A percentile compares a stretch with the other conserved stretches of the same genome.
Evolutionary conservation across 495 filamentous ascomycete genomes (phyloP).

Genomic region (Talaromyces thailandensis): DNA sequence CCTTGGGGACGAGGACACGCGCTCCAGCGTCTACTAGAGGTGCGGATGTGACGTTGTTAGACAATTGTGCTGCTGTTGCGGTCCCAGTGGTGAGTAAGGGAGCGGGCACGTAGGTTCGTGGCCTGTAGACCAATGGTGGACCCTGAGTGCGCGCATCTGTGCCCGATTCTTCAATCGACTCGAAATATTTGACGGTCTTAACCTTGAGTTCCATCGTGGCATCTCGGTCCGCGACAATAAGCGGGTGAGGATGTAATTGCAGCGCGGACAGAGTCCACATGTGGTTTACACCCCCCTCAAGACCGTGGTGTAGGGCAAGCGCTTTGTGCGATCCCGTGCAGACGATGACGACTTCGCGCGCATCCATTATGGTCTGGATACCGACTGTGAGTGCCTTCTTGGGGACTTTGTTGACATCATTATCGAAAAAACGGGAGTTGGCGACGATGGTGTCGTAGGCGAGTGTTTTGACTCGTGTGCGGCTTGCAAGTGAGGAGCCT

Average conservation of each 20-base stretch:
- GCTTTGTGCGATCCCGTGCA: constrained; percentile 76
- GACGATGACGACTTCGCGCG: constrained; percentile 73
- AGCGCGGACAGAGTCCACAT: constrained; percentile 83
- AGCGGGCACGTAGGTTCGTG: constrained; percentile 29
- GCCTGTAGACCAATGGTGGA: constrained; percentile 34
- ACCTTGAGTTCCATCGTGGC: constrained; percentile 76
- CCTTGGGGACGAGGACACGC: constrained; percentile 21
- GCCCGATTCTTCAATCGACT: constrained; percentile 57
- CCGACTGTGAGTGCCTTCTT: constrained; percentile 80
- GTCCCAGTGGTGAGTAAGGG: constrained; percentile 19
- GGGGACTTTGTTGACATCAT: constrained; percentile 64
- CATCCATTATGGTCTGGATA: constrained; percentile 78
- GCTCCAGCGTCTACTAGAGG: neutral
- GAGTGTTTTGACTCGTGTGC: constrained; percentile 77
- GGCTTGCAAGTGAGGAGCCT: constrained; percentile 66
- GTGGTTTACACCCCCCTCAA: constrained; percentile 77
- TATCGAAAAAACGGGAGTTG: constrained; percentile 75
- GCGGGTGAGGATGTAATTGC: constrained; percentile 69
- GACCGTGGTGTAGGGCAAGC: constrained; percentile 68
- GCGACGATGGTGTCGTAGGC: constrained; percentile 81
- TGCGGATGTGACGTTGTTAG: constrained; percentile 12
- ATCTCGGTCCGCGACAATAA: constrained; percentile 80
- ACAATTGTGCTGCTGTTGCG: constrained; percentile 12
- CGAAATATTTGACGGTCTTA: constrained; percentile 67
- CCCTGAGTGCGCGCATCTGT: constrained; percentile 50